phyloP scores from a whole-genome alignment of 1,284 basidiomycete genomes.

The Sanghuangporus sanghuang region DNA sequence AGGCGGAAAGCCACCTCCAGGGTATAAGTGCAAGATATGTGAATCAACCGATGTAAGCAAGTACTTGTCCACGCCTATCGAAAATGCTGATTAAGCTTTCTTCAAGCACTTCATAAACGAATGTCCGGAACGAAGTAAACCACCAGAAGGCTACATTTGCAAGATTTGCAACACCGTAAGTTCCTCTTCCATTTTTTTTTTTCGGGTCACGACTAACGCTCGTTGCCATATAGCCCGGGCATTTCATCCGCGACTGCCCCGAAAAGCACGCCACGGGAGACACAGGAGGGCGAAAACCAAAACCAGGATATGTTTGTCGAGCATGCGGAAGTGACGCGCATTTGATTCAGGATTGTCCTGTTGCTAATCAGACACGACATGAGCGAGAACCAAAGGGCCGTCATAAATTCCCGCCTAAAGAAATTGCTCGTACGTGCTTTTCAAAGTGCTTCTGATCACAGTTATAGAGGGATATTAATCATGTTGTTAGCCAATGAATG shows the following conservation, averaged over 20 bases:
- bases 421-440: constrained; percentile 66
- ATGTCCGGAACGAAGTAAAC: constrained; percentile 69
- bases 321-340: constrained; percentile 83
- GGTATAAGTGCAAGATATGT: constrained; percentile 75
- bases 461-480: not conserved
- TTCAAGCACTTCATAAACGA: constrained; percentile 70
- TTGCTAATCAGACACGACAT: constrained; percentile 47
- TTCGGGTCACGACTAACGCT: constrained; percentile 6
- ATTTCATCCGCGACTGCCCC: constrained; percentile 85
- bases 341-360: constrained; percentile 80
- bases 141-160: constrained; percentile 83
- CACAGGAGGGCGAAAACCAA: constrained; percentile 74
- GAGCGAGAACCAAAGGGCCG: constrained; percentile 27
- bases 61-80: not conserved
- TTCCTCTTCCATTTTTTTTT: constrained; percentile 1
- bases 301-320: constrained; percentile 79
- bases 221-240: constrained; percentile 50
- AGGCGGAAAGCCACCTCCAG: constrained; percentile 54
- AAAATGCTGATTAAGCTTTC: not conserved
- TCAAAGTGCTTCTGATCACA: constrained; percentile 10
- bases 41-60: constrained; percentile 59
- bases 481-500: constrained; percentile 69
- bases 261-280: constrained; percentile 69
- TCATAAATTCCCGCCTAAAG: constrained; percentile 62
- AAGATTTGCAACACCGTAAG: constrained; percentile 66